phyloP scores from a whole-genome alignment of 306 rosid species.

The Sphenostylis stenocarpa region DNA sequence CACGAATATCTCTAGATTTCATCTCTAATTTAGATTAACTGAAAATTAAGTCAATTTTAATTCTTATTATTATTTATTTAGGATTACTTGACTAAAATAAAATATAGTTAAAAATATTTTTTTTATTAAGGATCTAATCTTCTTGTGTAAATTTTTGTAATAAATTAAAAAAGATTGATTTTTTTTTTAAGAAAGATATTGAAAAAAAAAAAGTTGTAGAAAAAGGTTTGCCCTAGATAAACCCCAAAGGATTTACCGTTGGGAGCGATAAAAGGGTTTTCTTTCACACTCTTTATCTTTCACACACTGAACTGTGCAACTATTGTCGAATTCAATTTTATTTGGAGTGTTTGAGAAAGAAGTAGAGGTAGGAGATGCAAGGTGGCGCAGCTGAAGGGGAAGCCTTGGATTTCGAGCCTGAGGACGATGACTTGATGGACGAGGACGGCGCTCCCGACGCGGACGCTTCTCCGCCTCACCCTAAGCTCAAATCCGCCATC shows the following conservation, averaged over 20 bases:
- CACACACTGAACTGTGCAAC: not conserved
- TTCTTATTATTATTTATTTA: too few relatives aligned
- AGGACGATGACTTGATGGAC: slow-evolving; percentile 99
- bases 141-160: too few relatives aligned
- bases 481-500: slow-evolving; percentile 94
- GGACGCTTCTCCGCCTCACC: slow-evolving; percentile 85
- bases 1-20: too few relatives aligned
- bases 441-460: slow-evolving; percentile 82
- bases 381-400: slow-evolving; percentile 90
- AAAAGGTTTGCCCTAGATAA: slow-evolving; percentile 1
- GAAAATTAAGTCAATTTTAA: too few relatives aligned
- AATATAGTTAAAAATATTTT: too few relatives aligned
- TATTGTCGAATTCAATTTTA: not conserved
- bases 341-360: not conserved
- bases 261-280: not conserved
- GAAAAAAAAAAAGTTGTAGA: not conserved
- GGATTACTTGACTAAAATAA: too few relatives aligned
- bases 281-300: not conserved
- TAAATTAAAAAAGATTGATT: too few relatives aligned
- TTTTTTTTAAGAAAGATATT: too few relatives aligned
- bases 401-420: slow-evolving; percentile 97
- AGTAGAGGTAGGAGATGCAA: slow-evolving; percentile 33
- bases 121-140: too few relatives aligned
- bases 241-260: not conserved
- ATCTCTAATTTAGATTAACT: too few relatives aligned